These are phyloP conservation scores for Schizothecium vesticola DNA, from an alignment of 495 filamentous ascomycete genomes.

Conservation along the genomic window DNA sequence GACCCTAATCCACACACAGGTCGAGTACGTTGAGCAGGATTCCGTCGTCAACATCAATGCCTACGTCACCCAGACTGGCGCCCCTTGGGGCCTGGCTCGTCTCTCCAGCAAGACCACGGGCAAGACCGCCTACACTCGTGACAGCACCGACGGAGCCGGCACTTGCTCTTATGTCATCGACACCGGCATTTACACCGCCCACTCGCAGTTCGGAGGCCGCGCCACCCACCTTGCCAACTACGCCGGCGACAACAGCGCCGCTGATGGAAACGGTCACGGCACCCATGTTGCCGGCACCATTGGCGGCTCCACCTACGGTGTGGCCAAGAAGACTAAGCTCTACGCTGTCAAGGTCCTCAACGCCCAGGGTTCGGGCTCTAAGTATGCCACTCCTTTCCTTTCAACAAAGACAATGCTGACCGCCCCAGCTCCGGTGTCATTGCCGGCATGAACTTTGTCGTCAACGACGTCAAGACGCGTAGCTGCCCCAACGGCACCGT, in stretches of 20 bases:
- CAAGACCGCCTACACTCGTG: constrained; percentile 55
- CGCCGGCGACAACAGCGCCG: constrained; percentile 30
- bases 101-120: constrained; percentile 50
- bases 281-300: constrained; percentile 12
- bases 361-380: constrained; percentile 42
- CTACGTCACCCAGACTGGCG: constrained; percentile 44
- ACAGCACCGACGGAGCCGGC: constrained; percentile 50
- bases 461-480: constrained; percentile 31
- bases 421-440: constrained; percentile 40
- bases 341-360: constrained; percentile 34
- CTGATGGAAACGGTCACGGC: constrained; percentile 37
- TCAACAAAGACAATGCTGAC: constrained; percentile 14
- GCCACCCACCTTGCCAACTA: neutral
- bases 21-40: constrained; percentile 52
- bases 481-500: constrained; percentile 40
- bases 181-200: constrained; percentile 51
- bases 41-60: constrained; percentile 42
- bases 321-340: constrained; percentile 40
- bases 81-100: constrained; percentile 57
- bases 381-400: constrained; percentile 19
- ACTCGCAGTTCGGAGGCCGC: constrained; percentile 24
- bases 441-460: constrained; percentile 46
- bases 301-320: constrained; percentile 35
- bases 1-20: no score
- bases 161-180: constrained; percentile 58